Percentiles rank a stretch among this genome's conserved stretches.
These are phyloP conservation scores for Bacterosira constricta DNA, from an alignment of 108 stramenopile species.

Conservation along the genomic window DNA sequence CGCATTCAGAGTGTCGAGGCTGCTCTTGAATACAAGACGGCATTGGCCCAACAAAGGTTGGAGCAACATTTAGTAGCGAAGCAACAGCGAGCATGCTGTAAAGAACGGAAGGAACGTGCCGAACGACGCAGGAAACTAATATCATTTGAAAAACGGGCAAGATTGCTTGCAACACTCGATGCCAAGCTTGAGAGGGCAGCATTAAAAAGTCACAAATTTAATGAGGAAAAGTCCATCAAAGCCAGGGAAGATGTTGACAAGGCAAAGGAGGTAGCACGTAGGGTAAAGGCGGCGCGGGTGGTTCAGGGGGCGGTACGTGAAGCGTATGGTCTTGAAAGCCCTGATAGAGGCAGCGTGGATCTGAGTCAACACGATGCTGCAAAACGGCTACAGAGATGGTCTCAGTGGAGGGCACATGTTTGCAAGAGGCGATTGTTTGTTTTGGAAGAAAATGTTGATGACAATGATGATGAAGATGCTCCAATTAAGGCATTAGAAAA, in stretches of 20 bases:
- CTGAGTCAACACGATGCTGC: conserved; percentile 35
- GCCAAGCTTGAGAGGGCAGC: conserved; percentile 30
- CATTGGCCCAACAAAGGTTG: background rate
- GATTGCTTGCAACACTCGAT: conserved; percentile 21
- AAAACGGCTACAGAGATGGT: conserved; percentile 20
- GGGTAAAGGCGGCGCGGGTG: conserved; percentile 21
- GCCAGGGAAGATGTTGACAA: conserved; percentile 29
- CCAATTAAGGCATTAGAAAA: conserved; percentile 5
- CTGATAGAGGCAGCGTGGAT: background rate
- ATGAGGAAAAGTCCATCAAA: conserved; percentile 13
- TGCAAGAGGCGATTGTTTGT: conserved; percentile 11
- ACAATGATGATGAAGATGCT: background rate
- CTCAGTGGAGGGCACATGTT: conserved; percentile 16
- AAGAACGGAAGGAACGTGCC: conserved; percentile 36
- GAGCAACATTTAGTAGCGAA: conserved; percentile 19
- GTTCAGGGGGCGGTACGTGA: conserved; percentile 20
- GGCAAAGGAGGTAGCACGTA: conserved; percentile 35
- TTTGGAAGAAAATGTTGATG: background rate
- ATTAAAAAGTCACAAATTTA: background rate
- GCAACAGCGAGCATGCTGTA: conserved; percentile 24
- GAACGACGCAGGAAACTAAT: conserved; percentile 20
- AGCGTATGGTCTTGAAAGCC: conserved; percentile 9
- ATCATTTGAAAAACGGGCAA: conserved; percentile 25
- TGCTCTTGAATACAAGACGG: conserved; percentile 6
- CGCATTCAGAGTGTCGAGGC: conserved; percentile 6